Conservation (phyloP, 2,329 filamentous ascomycete genomes). For the Epichloe elymi region DNA sequence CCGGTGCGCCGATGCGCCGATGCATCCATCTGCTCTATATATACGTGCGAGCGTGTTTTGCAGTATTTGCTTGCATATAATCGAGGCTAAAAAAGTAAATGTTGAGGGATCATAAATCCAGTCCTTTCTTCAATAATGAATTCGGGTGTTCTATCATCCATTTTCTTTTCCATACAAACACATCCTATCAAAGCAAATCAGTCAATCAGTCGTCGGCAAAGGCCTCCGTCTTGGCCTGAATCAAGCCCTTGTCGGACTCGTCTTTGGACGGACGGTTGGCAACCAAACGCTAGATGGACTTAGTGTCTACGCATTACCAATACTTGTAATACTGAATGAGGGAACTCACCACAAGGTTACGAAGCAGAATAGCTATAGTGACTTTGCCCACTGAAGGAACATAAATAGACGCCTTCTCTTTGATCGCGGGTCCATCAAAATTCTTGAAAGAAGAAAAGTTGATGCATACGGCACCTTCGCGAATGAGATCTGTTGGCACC, state of each 20-base stretch:
- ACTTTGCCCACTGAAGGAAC: slow-evolving; percentile 96
- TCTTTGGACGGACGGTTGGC: slow-evolving; percentile 33
- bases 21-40: too few relatives aligned
- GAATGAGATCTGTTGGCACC: slow-evolving; percentile 68
- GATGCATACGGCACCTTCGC: slow-evolving; percentile 92
- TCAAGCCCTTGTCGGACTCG: slow-evolving; percentile 19
- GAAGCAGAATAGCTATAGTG: slow-evolving; percentile 79
- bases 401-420: slow-evolving; percentile 93
- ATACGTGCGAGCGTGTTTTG: too few relatives aligned
- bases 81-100: not conserved
- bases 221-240: slow-evolving; percentile 28
- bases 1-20: too few relatives aligned
- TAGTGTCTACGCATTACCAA: slow-evolving; percentile 9
- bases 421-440: slow-evolving; percentile 72
- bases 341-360: slow-evolving; percentile 69
- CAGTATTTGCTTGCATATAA: too few relatives aligned
- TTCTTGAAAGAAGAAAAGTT: slow-evolving; percentile 97
- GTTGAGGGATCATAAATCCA: slow-evolving; percentile 1
- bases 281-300: slow-evolving; percentile 32
- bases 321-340: not conserved
- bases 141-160: not conserved
- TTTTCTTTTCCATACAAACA: not conserved
- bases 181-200: slow-evolving; percentile 6
- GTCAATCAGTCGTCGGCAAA: slow-evolving; percentile 25
- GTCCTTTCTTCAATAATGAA: not conserved